Evolutionary conservation across 179 eudicot genomes (phyloP), one percentile per base, ranked within the genome.

Genomic region (Beta macrorhiza): DNA sequence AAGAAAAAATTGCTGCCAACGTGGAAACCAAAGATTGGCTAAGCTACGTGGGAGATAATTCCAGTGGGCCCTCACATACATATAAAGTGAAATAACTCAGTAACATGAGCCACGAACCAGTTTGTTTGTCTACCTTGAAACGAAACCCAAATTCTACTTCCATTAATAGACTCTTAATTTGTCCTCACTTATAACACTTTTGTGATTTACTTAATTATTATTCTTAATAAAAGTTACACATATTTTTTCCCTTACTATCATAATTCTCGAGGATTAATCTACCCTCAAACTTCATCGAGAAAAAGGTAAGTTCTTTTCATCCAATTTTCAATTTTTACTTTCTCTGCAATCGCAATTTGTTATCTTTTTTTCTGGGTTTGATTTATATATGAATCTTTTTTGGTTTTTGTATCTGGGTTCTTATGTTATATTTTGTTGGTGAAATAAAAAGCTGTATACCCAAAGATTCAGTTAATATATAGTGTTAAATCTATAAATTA

Each of bases 61-160:
- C 45, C 14, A 65, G 80, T 78, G 80, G 80, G 73, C 19, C 74
- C 80, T 7, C 37, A 15, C 72, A 15, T n/a, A n/a, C n/a, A n/a
- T 53, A 4, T 37, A 12, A 44, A 56, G 16, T 44, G 13, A 42
- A 42, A 52, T 9, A 17, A 19, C 9, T 37, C 53, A 22, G 37
- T 64, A 44, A 25, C 68, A 7, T n/a, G 10, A 20, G 67, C 22
- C n/a, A 5, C 42, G 53, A 49, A 16, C 15, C 8, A 17, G 1
- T 16, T 42, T 15, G 20, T 37, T 67, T n/a, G 55, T 69, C 25
- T 69, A 5, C 74, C 29, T 22, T 45, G 15, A 8, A 17, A 42
- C 49, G 22, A 42, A 68, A 78, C 65, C 11, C 12, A 19, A 64
- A 37, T 2, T 64, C 44, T 47, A 44, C 45, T 19, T 20, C 20